phyloP scores from a whole-genome alignment of 768 basidiomycete genomes.

The Piloderma croceum region DNA sequence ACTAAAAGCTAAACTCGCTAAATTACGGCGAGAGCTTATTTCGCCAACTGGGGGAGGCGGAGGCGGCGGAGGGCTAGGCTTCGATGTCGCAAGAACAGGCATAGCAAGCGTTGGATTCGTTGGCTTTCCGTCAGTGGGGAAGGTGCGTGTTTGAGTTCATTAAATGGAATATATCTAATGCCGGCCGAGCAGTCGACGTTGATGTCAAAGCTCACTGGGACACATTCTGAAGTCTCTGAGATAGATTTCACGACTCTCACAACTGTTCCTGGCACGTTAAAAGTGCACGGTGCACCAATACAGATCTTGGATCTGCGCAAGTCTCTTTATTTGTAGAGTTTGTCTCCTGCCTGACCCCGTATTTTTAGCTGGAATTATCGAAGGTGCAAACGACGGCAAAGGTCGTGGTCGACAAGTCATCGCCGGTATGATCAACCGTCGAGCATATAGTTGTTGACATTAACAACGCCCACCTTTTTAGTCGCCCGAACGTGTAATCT shows the following conservation, averaged over 20 bases:
- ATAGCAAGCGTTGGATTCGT: slow-evolving; percentile 95
- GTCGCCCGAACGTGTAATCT: slow-evolving; percentile 98
- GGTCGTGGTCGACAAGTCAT: slow-evolving; percentile 95
- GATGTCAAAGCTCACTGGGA: slow-evolving; percentile 95
- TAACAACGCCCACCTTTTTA: slow-evolving; percentile 23
- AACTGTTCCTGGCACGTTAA: slow-evolving; percentile 91
- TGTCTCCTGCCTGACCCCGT: slow-evolving; percentile 12
- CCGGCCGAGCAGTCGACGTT: slow-evolving; percentile 62
- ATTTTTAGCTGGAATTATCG: slow-evolving; percentile 85
- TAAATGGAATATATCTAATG: slow-evolving; percentile 6
- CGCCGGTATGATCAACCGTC: slow-evolving; percentile 49
- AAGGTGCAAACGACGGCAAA: slow-evolving; percentile 93
- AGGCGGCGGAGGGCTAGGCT: slow-evolving; percentile 88
- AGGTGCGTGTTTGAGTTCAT: slow-evolving; percentile 39
- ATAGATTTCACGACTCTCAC: slow-evolving; percentile 97
- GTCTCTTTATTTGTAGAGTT: slow-evolving; percentile 22
- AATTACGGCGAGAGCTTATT: slow-evolving; percentile 91
- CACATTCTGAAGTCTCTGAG: slow-evolving; percentile 91
- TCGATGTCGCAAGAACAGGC: slow-evolving; percentile 97
- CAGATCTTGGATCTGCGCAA: slow-evolving; percentile 89
- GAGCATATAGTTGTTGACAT: not conserved
- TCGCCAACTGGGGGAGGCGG: slow-evolving; percentile 66
- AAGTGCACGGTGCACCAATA: slow-evolving; percentile 93
- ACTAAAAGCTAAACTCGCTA: slow-evolving; percentile 97
- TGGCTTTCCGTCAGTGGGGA: slow-evolving; percentile 91